Base-by-base conservation (phyloP, 441 rosid species). In the Biscutella auriculata region DNA sequence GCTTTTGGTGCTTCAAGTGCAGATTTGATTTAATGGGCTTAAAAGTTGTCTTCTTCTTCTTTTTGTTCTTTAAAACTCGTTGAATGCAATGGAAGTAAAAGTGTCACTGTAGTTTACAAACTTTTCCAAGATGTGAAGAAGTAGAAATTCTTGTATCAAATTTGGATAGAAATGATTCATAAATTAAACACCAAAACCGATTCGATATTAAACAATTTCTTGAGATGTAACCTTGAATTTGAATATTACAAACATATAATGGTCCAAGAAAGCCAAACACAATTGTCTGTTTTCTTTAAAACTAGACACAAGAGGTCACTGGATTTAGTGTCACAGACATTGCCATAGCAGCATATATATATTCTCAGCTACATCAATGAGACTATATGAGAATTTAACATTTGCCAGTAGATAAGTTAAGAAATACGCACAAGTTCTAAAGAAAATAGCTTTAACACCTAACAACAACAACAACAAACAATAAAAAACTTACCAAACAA, bases 331-430 rank as follows among this genome's bases (percentile, higher is more conserved):
- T 67, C 62, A 53, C 32, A 60, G 62, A 53, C 25, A 45, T 12
- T 67, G 26, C 36, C 57, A 67, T 13, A 37, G 30, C 55, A 59
- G n/a, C n/a, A n/a, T n/a, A n/a, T n/a, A n/a, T n/a, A n/a, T n/a
- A n/a, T n/a, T n/a, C n/a, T n/a, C n/a, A n/a, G n/a, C n/a, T n/a
- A n/a, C n/a, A n/a, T n/a, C n/a, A n/a, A n/a, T n/a, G n/a, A n/a
- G n/a, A n/a, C n/a, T n/a, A n/a, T n/a, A n/a, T n/a, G n/a, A n/a
- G n/a, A n/a, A n/a, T n/a, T 36, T 36, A 14, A 23, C 14, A 25
- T 32, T 56, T 15, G 1, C 19, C 28, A 27, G 29, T n/a, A 66
- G 14, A n/a, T 5, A 51, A 30, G 27, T 12, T 2, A 17, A 10
- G 42, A 26, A 17, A 34, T 35, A 60, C 11, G 21, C 32, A 30